Base-by-base conservation (phyloP, 129 eudicot genomes). In the Chrysanthemum seticuspe region DNA sequence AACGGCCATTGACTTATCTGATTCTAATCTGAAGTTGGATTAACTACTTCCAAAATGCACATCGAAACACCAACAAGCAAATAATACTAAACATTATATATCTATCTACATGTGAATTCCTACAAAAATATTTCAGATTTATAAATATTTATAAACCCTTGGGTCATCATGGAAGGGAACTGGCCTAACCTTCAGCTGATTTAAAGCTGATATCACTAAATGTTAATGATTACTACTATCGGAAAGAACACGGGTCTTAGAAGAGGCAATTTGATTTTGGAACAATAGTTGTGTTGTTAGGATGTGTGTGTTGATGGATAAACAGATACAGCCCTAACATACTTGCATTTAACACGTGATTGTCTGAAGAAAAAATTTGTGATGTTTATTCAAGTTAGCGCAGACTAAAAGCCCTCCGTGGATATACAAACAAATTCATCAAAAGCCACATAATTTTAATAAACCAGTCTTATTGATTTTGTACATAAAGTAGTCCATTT, bases 31-130 rank as follows among this genome's bases (percentile, higher is more conserved):
- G 14, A 27, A 62, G 40, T 50, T 15, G 29, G 6, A 19, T 18
- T 56, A 16, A 56, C 57, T 15, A 68, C 61, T 68, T 68, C 14
- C 23, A 10, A 21, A n/a, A 51, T 25, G 72, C 60, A 50, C 44
- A 68, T 49, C 23, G 1, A 68, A 68, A 50, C 21, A 7, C 13
- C 3, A 47, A 13, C 47, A 27, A 21, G 5, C 29, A 51, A n/a
- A n/a, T n/a, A n/a, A 52, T 31, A 70, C 8, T 23, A 29, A 8
- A 16, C 36, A 2, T 70, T 36, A 54, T 11, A 10, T 69, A 31
- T 15, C 40, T 69, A 31, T 15, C 21, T 40, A 13, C 15, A 40
- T 44, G 13, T 13, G 18, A 72, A 57, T 21, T 6, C 34, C 45
- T 57, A 8, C 19, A 16, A 40, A 55, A 18, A 3, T 5, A 10